phyloP scores from a whole-genome alignment of 345 rosid genomes.

The Salix koriyanagi region DNA sequence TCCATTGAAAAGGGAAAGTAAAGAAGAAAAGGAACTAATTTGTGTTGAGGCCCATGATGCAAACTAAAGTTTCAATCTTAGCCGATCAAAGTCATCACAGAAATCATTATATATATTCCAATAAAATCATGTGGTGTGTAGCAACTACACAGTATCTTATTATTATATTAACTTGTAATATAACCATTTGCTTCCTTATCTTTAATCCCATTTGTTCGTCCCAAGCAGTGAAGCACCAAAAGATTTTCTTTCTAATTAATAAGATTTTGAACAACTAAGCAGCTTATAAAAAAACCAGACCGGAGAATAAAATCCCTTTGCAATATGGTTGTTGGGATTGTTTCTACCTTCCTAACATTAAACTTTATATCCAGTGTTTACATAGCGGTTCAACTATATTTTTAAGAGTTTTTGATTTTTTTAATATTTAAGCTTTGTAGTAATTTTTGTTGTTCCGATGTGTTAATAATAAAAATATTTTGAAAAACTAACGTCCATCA shows the following conservation, averaged over 20 bases:
- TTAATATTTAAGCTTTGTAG: too few relatives aligned
- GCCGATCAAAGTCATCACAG: not conserved
- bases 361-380: too few relatives aligned
- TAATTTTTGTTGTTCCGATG: too few relatives aligned
- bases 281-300: not conserved
- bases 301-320: constrained; percentile 6
- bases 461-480: too few relatives aligned
- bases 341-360: too few relatives aligned
- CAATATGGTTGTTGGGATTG: not conserved
- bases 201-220: not conserved
- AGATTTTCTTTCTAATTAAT: not conserved
- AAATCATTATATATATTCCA: not conserved
- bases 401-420: too few relatives aligned
- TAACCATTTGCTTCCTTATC: not conserved
- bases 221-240: not conserved
- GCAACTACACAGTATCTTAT: not conserved
- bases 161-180: not conserved
- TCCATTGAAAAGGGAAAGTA: too few relatives aligned
- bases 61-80: not conserved
- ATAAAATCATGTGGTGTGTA: not conserved
- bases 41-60: not conserved
- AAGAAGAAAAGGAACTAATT: too few relatives aligned
- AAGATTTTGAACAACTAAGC: not conserved
- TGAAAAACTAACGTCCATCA: too few relatives aligned
- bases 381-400: too few relatives aligned